These are phyloP conservation scores for Phytopythium cucurbitacearum DNA, from an alignment of 352 stramenopile species.

Conservation along the genomic window DNA sequence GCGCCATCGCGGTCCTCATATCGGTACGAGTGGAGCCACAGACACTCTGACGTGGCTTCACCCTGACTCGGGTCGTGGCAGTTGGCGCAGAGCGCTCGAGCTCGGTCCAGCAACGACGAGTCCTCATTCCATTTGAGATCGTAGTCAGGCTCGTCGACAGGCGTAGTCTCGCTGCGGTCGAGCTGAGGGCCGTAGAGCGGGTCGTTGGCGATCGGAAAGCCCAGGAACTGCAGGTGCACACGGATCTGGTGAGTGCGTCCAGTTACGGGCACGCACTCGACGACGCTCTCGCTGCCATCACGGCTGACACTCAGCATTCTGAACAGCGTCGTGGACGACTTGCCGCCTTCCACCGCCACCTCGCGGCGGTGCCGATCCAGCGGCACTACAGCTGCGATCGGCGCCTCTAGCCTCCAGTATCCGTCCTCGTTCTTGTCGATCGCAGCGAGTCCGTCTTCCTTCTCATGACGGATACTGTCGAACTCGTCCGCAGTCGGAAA, in stretches of 20 bases:
- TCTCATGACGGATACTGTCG: too few relatives aligned
- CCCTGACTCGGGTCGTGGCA: conserved; percentile 6
- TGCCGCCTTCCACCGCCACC: conserved; percentile 11
- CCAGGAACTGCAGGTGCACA: conserved; percentile 88
- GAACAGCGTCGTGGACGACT: conserved; percentile 40
- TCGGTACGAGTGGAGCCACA: too few relatives aligned
- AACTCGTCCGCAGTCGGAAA: conserved; percentile 20
- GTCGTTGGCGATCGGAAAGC: conserved; percentile 92
- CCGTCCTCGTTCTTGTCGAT: conserved; percentile 3
- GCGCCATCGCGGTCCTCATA: too few relatives aligned
- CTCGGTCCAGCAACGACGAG: too few relatives aligned
- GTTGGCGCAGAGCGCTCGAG: conserved; percentile 11
- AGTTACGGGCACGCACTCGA: conserved; percentile 89
- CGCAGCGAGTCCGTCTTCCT: not conserved
- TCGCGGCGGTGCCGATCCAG: conserved; percentile 15
- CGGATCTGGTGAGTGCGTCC: conserved; percentile 95
- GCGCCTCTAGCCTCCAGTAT: conserved; percentile 38
- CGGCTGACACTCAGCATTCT: conserved; percentile 9
- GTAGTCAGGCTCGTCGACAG: too few relatives aligned
- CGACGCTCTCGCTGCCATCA: conserved; percentile 49
- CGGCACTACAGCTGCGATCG: conserved; percentile 22
- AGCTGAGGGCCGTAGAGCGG: conserved; percentile 81
- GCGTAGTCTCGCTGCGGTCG: not conserved
- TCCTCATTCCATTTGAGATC: too few relatives aligned
- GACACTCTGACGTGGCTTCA: too few relatives aligned